phyloP scores from a whole-genome alignment of 371 early-diverging fungal genomes.

The Mucor racemosus region DNA sequence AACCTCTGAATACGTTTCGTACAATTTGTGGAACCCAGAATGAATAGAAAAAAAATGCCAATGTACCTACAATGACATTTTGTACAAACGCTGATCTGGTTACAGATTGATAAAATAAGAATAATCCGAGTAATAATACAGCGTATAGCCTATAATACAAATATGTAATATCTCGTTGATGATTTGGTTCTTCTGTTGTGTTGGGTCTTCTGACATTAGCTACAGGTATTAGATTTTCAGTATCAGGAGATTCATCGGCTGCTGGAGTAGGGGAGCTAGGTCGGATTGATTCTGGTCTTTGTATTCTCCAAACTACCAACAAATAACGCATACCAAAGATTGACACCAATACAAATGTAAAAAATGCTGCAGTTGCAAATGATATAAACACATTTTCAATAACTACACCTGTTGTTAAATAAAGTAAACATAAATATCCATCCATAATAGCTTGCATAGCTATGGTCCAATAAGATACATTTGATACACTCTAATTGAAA shows the following conservation, averaged over 20 bases:
- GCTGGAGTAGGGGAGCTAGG: conserved; percentile 24
- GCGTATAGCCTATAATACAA: conserved; percentile 44
- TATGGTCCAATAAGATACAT: conserved; percentile 78
- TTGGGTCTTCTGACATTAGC: conserved; percentile 23
- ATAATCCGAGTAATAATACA: conserved; percentile 63
- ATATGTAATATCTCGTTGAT: conserved; percentile 28
- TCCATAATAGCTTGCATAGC: conserved; percentile 74
- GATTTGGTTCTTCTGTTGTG: conserved; percentile 22
- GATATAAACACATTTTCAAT: conserved; percentile 64
- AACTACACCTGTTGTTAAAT: conserved; percentile 67
- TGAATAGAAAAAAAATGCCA: conserved; percentile 65
- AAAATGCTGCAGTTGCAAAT: conserved; percentile 70
- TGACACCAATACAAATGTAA: conserved; percentile 72
- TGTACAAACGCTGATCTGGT: conserved; percentile 59
- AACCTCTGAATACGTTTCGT: conserved; percentile 68
- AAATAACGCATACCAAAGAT: conserved; percentile 79
- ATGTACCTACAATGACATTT: conserved; percentile 48
- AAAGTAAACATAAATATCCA: conserved; percentile 69
- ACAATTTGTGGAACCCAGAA: conserved; percentile 86
- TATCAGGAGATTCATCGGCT: not conserved
- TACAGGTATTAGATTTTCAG: conserved; percentile 20
- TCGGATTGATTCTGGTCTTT: conserved; percentile 61
- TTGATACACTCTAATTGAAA: conserved; percentile 59
- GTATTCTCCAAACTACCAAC: conserved; percentile 72
- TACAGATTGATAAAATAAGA: conserved; percentile 69